Evolutionary conservation across 1,139 yeast genomes (phyloP).

Genomic region (Saccharomycopsis hybrid): DNA sequence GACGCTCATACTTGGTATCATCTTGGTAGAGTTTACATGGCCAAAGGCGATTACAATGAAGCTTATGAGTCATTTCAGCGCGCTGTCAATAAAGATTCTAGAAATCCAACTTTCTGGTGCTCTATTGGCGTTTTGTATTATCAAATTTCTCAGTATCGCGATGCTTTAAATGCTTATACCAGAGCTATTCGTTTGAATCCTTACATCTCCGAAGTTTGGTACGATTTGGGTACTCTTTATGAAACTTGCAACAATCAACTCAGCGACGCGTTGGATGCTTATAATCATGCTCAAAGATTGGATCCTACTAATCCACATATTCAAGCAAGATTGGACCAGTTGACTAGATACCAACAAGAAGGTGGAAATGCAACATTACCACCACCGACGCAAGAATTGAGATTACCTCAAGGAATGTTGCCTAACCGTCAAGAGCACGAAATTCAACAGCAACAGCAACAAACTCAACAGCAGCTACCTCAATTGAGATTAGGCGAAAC

Average conservation of each 20-base stretch:
- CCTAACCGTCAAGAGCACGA: constrained; percentile 28
- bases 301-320: constrained; percentile 95
- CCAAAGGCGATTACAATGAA: constrained; percentile 86
- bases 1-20: constrained; percentile 98
- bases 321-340: constrained; percentile 82
- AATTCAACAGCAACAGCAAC: constrained; percentile 20
- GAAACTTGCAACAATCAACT: constrained; percentile 96
- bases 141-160: constrained; percentile 92
- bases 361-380: constrained; percentile 64
- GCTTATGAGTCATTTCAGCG: constrained; percentile 98
- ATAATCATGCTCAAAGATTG: constrained; percentile 89
- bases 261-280: constrained; percentile 92
- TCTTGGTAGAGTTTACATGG: constrained; percentile 94
- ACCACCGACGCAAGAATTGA: constrained; percentile 53
- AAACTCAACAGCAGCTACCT: constrained; percentile 22
- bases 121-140: constrained; percentile 95
- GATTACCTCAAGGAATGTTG: constrained; percentile 54
- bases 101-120: constrained; percentile 99
- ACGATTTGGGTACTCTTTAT: constrained; percentile 91
- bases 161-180: constrained; percentile 95
- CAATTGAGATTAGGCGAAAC: constrained; percentile 24
- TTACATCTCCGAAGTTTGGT: constrained; percentile 96
- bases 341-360: constrained; percentile 69
- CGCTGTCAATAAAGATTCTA: constrained; percentile 92
- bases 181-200: constrained; percentile 94